Evolutionary conservation across 345 rosid species (phyloP), one percentile per base, ranked within the genome.

Genomic region (Excoecaria cochinchinensis): DNA sequence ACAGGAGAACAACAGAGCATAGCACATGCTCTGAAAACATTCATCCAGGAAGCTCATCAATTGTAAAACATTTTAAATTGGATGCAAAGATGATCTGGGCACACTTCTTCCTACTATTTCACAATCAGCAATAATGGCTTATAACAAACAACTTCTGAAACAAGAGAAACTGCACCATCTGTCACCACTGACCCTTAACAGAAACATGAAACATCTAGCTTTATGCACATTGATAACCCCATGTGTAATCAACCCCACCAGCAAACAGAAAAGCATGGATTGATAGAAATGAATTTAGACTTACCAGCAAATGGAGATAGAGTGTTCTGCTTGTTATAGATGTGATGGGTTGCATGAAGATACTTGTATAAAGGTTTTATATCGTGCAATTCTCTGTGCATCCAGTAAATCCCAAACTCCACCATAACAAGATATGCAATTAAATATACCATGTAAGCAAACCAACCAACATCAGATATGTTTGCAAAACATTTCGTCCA

Each of bases 301-400:
- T 77, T 84, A 93, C 99, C 99, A 10, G 98, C 99, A 83, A 91
- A 95, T 1, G 97, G 99, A 70, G 98, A 95, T 36, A 95, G 93
- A 55, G 98, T 95, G 60, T 93, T 93, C 82, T 93, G 97, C 91
- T 95, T 95, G 84, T 95, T 93, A 89, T 93, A 95, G 85, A 95
- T 89, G 72, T 93, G 99, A 77, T 95, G 98, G 7, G 93, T 90
- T 1, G 93, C 97, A 74, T 93, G 98, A 75, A 95, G 91, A 76
- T 86, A 82, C 83, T 91, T 95, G 87, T 95, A 95, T 0, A 95
- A 79, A 78, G 94, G 95, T 80, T 95, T 93, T 61, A 95, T 93
- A 84, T 91, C 99, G 79, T 95, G 99, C 80, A 93, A 84, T 86
- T 91, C 95, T 78, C 96, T 78, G 64, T 95, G 98, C 96, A 91